A percentile compares a stretch with the other conserved stretches of the same genome.
Evolutionary conservation across 768 basidiomycete species (phyloP).

Genomic region (Leucosporidium creatinivorum): DNA sequence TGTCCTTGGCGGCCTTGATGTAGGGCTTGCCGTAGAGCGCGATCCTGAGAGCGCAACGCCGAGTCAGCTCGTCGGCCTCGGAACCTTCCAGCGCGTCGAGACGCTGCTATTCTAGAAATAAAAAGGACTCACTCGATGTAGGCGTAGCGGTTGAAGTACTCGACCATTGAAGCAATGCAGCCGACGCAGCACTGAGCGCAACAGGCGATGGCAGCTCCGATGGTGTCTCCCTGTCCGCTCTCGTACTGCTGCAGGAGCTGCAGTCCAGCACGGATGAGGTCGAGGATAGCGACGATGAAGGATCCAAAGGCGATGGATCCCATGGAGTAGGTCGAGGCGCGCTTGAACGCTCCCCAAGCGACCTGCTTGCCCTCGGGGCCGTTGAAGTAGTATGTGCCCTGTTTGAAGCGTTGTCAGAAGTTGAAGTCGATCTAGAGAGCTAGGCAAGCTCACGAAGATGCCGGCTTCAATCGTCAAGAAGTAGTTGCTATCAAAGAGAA

Average conservation of each 20-base stretch:
- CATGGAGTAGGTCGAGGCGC: constrained; percentile 37
- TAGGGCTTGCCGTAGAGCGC: constrained; percentile 34
- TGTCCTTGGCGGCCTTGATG: constrained; percentile 35
- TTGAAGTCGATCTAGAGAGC: constrained; percentile 7
- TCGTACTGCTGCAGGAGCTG: constrained; percentile 32
- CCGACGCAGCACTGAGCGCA: constrained; percentile 36
- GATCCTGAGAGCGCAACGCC: not conserved
- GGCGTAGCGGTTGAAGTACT: constrained; percentile 38
- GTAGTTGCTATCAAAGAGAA: constrained; percentile 25
- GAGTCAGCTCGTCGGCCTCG: not conserved
- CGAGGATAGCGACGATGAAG: constrained; percentile 37
- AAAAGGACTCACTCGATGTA: not conserved
- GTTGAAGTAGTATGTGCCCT: constrained; percentile 12
- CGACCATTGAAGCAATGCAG: constrained; percentile 25
- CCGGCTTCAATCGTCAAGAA: constrained; percentile 35
- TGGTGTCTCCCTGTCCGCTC: constrained; percentile 22
- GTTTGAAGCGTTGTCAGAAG: no score
- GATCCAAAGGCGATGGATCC: constrained; percentile 35
- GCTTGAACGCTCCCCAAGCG: constrained; percentile 31
- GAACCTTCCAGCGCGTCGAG: no score
- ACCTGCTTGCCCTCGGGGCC: constrained; percentile 9
- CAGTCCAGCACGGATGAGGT: constrained; percentile 34
- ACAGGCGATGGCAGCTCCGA: constrained; percentile 34
- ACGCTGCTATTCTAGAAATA: no score
- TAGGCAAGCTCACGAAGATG: constrained; percentile 22